These are phyloP conservation scores for Zymoseptoria pseudotritici DNA, from an alignment of 2,329 filamentous ascomycete species.

Conservation along the genomic window DNA sequence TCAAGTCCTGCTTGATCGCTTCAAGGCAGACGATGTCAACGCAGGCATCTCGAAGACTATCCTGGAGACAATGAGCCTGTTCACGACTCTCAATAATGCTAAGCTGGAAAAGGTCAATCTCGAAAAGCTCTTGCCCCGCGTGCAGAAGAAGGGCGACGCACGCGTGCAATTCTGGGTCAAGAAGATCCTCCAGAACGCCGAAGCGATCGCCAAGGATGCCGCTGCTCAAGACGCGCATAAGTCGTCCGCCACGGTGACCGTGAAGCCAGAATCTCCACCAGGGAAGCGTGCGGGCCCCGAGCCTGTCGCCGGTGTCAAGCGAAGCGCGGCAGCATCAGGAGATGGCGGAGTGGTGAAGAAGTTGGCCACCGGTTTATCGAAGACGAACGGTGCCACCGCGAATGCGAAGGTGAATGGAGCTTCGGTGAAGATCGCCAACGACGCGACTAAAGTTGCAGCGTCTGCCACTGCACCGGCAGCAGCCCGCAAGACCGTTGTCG, in stretches of 20 bases:
- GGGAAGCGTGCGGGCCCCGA: slow-evolving; percentile 27
- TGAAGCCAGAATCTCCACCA: slow-evolving; percentile 23
- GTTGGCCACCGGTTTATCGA: slow-evolving; percentile 20
- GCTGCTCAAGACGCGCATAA: slow-evolving; percentile 36
- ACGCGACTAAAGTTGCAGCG: slow-evolving; percentile 11
- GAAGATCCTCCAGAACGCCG: slow-evolving; percentile 43
- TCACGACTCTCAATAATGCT: slow-evolving; percentile 55
- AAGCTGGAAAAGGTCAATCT: slow-evolving; percentile 58
- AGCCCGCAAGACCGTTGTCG: slow-evolving; percentile 28
- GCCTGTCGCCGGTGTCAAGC: slow-evolving; percentile 29
- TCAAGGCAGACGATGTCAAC: slow-evolving; percentile 40
- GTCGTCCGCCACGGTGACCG: slow-evolving; percentile 23
- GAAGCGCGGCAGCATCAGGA: slow-evolving; percentile 17
- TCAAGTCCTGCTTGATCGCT: slow-evolving; percentile 43
- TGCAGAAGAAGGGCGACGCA: slow-evolving; percentile 58
- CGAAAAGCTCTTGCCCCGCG: slow-evolving; percentile 55
- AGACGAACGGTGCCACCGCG: slow-evolving; percentile 12
- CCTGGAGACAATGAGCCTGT: slow-evolving; percentile 53
- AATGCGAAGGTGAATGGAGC: slow-evolving; percentile 15
- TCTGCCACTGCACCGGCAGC: slow-evolving; percentile 16
- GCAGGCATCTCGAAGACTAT: slow-evolving; percentile 35
- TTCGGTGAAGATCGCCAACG: slow-evolving; percentile 21
- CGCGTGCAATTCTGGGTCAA: slow-evolving; percentile 56
- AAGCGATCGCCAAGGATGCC: slow-evolving; percentile 17
- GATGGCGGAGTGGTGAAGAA: slow-evolving; percentile 30